Percentiles rank a stretch among this genome's conserved stretches.
Evolutionary conservation across 2,329 filamentous ascomycete species (phyloP).

Genomic region (Neonectria faginata): DNA sequence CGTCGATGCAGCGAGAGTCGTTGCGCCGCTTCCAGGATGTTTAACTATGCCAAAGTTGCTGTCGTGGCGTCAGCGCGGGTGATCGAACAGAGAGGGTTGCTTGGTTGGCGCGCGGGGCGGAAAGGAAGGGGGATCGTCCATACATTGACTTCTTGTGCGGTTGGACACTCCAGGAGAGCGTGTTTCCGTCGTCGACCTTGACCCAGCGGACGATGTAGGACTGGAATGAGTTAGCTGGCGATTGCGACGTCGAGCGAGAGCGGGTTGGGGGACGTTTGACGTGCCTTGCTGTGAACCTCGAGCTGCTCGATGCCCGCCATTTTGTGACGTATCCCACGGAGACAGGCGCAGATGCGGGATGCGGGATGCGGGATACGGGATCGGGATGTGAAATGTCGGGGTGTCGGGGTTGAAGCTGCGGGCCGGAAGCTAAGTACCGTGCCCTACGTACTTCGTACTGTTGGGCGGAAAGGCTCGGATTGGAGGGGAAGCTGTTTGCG

Average conservation of each 20-base stretch:
- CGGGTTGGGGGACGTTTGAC: slow-evolving; percentile 20
- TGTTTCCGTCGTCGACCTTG: slow-evolving; percentile 87
- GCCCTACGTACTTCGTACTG: slow-evolving; percentile 1
- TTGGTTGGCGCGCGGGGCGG: slow-evolving; percentile 8
- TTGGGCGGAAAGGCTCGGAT: slow-evolving; percentile 4
- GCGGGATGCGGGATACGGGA: slow-evolving; percentile 8
- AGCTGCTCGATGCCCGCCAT: slow-evolving; percentile 98
- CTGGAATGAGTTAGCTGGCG: slow-evolving; percentile 61
- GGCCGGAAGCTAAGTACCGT: slow-evolving; percentile 19
- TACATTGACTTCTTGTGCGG: slow-evolving; percentile 97
- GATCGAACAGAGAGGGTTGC: not conserved
- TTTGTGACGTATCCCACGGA: slow-evolving; percentile 36
- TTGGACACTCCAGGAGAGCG: slow-evolving; percentile 97
- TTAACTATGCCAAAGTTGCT: slow-evolving; percentile 98
- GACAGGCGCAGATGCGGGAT: slow-evolving; percentile 7
- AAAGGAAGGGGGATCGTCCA: slow-evolving; percentile 37
- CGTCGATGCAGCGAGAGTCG: slow-evolving; percentile 57
- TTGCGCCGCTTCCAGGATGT: slow-evolving; percentile 81
- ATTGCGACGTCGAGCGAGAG: not conserved
- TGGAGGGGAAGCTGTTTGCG: slow-evolving; percentile 2
- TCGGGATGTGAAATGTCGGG: slow-evolving; percentile 2
- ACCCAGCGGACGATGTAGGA: slow-evolving; percentile 99
- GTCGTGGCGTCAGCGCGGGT: slow-evolving; percentile 35
- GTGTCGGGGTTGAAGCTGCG: slow-evolving; percentile 23
- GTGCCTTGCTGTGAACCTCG: slow-evolving; percentile 96